These are phyloP conservation scores for Phaeosphaeriaceae sp. DNA, from an alignment of 2,329 filamentous ascomycete species.

Conservation along the genomic window DNA sequence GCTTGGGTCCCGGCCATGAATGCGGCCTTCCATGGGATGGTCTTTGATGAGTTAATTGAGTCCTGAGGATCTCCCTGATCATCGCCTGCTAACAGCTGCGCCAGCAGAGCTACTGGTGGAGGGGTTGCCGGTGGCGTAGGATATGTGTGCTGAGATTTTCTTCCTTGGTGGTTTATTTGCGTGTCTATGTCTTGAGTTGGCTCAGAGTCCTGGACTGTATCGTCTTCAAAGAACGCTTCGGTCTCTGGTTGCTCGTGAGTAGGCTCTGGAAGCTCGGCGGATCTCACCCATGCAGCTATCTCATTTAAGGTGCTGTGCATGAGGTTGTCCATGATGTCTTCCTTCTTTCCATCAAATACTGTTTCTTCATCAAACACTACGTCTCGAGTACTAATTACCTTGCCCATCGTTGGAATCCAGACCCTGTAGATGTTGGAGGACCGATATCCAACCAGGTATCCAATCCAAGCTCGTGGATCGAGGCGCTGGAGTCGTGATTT, in stretches of 20 bases:
- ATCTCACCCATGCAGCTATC: constrained; percentile 5
- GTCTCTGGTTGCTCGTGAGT: background rate
- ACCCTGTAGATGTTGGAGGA: constrained; percentile 8
- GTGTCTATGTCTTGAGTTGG: too few species aligned
- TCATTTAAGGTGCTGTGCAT: constrained; percentile 8
- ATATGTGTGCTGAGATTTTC: too few species aligned
- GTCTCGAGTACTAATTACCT: constrained; percentile 7
- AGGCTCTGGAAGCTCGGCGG: background rate
- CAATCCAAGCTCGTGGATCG: constrained; percentile 8
- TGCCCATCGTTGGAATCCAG: constrained; percentile 4
- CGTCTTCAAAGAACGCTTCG: background rate
- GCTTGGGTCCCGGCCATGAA: background rate
- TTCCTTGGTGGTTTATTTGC: too few species aligned
- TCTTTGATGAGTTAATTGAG: background rate
- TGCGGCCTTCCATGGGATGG: background rate
- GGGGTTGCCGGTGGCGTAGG: too few species aligned
- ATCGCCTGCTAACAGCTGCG: background rate
- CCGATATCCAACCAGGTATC: constrained; percentile 11
- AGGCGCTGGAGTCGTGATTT: constrained; percentile 10
- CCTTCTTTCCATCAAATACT: background rate
- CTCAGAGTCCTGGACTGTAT: background rate
- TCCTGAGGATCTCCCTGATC: too few species aligned
- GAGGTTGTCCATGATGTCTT: constrained; percentile 9
- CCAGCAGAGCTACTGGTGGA: background rate
- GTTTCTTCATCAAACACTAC: constrained; percentile 9